These are phyloP conservation scores for Plantago elongata DNA, from an alignment of 257 asterid species.

Conservation along the genomic window DNA sequence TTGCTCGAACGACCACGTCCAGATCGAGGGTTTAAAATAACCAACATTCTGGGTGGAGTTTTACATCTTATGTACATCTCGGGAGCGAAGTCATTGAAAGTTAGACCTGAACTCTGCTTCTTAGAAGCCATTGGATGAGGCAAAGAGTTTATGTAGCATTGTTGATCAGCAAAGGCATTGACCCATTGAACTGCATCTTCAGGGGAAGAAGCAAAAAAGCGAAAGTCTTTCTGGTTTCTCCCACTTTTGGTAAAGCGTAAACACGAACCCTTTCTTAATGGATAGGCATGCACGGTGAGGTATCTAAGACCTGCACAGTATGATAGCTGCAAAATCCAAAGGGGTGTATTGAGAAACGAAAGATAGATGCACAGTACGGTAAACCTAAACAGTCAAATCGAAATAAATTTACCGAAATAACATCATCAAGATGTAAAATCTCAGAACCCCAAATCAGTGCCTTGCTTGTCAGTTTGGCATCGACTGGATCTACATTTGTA, in stretches of 20 bases:
- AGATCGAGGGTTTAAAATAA: constrained; percentile 90
- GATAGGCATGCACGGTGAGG: constrained; percentile 92
- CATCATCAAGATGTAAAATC: constrained; percentile 67
- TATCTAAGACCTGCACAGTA: constrained; percentile 84
- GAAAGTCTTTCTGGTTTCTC: constrained; percentile 71
- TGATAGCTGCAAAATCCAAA: constrained; percentile 61
- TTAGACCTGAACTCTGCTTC: constrained; percentile 56
- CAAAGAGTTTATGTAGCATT: constrained; percentile 82
- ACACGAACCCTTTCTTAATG: constrained; percentile 50
- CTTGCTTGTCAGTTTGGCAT: constrained; percentile 88
- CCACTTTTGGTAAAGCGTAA: constrained; percentile 54
- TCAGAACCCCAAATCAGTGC: constrained; percentile 82
- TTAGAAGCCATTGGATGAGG: constrained; percentile 89
- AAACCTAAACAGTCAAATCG: constrained; percentile 10
- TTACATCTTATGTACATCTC: constrained; percentile 82
- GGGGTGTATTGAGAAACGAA: constrained; percentile 20
- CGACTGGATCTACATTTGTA: constrained; percentile 46
- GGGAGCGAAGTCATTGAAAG: constrained; percentile 68
- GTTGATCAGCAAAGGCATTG: constrained; percentile 93
- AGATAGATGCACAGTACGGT: constrained; percentile 16
- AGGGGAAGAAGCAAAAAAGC: constrained; percentile 69
- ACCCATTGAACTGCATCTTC: constrained; percentile 96
- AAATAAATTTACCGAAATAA: constrained; percentile 63
- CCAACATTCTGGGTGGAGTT: constrained; percentile 90
- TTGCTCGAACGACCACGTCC: constrained; percentile 97